Base-by-base conservation (phyloP, 495 filamentous ascomycete species). In the Choiromyces venosus region DNA sequence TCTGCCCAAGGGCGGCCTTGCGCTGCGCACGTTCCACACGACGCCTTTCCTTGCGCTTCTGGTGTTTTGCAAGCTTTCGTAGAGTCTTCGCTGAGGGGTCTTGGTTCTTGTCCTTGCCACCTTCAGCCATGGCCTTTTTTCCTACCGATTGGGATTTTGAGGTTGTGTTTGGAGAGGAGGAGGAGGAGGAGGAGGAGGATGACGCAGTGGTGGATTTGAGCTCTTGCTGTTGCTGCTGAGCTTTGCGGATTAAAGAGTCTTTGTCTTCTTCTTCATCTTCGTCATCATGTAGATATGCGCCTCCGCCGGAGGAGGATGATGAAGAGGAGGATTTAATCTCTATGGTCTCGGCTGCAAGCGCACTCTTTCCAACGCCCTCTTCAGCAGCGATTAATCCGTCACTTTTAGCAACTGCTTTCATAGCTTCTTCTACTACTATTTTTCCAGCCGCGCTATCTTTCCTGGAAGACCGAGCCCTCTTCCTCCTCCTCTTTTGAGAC, bases 201-300 rank as follows among this genome's bases (percentile, higher is more conserved):
- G 52, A 10, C 52, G 8, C n/a, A 29, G n/a, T 25, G n/a, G 52
- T 29, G 12, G n/a, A 29, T 29, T 29, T 25, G n/a, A 25, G 46
- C 25, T 56, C n/a, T 18, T 42, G 40, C 40, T 56, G 44, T 4
- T 61, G 9, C n/a, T 29, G 46, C 6, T 76, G 35, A 42, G 69
- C 69, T 37, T 74, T 74, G 37, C 69, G 75, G 25, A 73, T 77
- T 18, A 40, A 76, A 42, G 66, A 77, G 25, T 77, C 75, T 38
- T 77, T 77, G 70, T 77, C 75, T 14, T 61, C 52, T 25, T 61
- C 52, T 12, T 72, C 73, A 9, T 76, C 74, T 18, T 67, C 56
- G 8, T 76, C 74, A 8, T 65, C 67, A 52, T 76, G 73, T 33
- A 40, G 38, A 16, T 73, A 69, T 67, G 73, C 38, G n/a, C 39